These are phyloP conservation scores for Nicotiana tomentosiformis DNA, from an alignment of 257 asterid species.

Conservation along the genomic window DNA sequence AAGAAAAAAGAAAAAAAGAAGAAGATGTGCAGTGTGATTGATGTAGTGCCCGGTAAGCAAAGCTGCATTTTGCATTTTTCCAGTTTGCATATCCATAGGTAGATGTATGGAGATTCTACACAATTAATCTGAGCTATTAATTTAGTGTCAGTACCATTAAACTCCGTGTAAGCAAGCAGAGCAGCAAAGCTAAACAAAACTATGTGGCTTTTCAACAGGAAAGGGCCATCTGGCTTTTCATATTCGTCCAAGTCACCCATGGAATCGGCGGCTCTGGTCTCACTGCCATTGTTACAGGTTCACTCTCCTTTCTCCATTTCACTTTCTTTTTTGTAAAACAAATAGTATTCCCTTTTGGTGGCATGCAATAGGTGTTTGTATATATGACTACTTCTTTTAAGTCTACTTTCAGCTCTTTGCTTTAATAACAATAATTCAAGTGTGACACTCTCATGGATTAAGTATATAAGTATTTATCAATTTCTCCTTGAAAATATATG, in stretches of 20 bases:
- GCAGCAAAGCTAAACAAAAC: background rate
- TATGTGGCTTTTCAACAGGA: slow-evolving; percentile 53
- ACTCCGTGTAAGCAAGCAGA: background rate
- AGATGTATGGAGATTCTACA: background rate
- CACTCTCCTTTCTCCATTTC: background rate
- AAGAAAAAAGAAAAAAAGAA: too few relatives aligned
- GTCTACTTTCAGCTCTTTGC: too few relatives aligned
- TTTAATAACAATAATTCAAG: too few relatives aligned
- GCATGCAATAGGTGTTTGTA: too few relatives aligned
- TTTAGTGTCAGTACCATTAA: background rate
- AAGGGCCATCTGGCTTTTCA: slow-evolving; percentile 55
- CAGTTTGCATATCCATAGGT: background rate
- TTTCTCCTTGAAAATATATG: background rate
- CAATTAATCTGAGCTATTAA: background rate
- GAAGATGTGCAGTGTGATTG: too few relatives aligned
- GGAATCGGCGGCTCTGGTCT: slow-evolving; percentile 60
- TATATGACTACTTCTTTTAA: too few relatives aligned
- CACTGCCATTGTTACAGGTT: slow-evolving; percentile 63
- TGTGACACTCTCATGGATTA: too few relatives aligned
- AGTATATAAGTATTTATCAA: too few relatives aligned
- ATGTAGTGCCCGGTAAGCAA: too few relatives aligned
- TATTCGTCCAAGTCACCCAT: slow-evolving; percentile 44
- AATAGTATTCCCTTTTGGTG: too few relatives aligned
- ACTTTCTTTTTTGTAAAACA: too few relatives aligned
- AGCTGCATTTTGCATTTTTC: background rate